Base-by-base conservation (phyloP, 2,329 filamentous ascomycete species). In the Akanthomyces lecanii region DNA sequence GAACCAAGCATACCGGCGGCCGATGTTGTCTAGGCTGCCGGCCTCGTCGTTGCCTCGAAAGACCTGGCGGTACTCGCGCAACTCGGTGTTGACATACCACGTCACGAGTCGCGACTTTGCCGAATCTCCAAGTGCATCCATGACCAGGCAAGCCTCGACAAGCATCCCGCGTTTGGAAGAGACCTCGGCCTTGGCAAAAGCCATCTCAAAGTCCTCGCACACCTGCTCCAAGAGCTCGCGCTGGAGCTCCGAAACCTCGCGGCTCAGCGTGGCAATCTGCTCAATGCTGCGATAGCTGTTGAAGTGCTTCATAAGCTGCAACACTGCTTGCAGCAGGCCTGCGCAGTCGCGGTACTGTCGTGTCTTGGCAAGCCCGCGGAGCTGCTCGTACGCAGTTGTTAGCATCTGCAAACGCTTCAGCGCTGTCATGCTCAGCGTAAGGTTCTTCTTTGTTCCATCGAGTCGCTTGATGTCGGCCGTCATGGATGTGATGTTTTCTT, bases 301-400 rank as follows among this genome's bases (percentile, higher is more conserved):
- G 83, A 99, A 99, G 77, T 99, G 93, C 68, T 91, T 91, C 90
- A 98, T 97, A 52, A 99, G 87, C 82, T 99, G 95, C 64, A 99
- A 85, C 38, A 99, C 95, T 11, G 95, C 95, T 78, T 97, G 92
- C 63, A 99, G 81, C 64, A 99, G 82, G 70, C 96, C 92, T 18
- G 94, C 93, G 73, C 95, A 98, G 74, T 99, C 95, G 67, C 91
- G 84, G 75, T 99, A 99, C 75, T 99, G 95, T 63, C 94, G 83
- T 42, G 90, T 89, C 76, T 90, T 90, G 67, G 91, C 89, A 68
- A 97, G 81, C 3, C 87, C 90, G 64, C 90, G 85, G 63, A 99
- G 82, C 78, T 99, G 95, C 73, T 98, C 95, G 77, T 98, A 99
- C n/a, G 95, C 95, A 4, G 95, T 98, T 5, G 95, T 98, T 73